Conservation (phyloP, 1,139 yeast species). For the Yamadazyma kanchanaburiensis region DNA sequence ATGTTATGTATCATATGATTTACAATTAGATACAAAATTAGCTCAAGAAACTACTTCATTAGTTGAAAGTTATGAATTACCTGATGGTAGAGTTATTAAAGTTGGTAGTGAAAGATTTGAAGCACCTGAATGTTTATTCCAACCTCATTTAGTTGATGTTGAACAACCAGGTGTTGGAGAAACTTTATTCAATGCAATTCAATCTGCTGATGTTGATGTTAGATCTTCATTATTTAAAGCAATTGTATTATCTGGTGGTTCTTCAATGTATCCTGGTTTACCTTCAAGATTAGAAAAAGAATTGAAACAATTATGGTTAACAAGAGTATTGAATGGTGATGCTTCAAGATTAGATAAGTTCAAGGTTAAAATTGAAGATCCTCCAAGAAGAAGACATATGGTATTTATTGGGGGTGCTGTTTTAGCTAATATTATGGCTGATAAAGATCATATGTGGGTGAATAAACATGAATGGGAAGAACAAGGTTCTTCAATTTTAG, state of each 20-base stretch:
- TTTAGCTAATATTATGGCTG: constrained; percentile 95
- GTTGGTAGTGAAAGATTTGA: constrained; percentile 95
- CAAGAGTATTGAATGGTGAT: constrained; percentile 83
- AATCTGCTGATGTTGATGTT: constrained; percentile 90
- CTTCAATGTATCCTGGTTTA: constrained; percentile 97
- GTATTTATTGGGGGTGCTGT: constrained; percentile 99
- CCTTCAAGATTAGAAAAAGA: constrained; percentile 96
- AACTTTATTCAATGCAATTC: constrained; percentile 84
- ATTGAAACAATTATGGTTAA: constrained; percentile 92
- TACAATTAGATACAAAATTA: constrained; percentile 81
- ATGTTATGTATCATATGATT: constrained; percentile 92
- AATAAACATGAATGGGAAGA: constrained; percentile 97
- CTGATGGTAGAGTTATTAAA: constrained; percentile 92
- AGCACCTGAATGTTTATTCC: constrained; percentile 98
- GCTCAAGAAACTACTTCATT: constrained; percentile 93
- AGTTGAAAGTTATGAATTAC: constrained; percentile 88
- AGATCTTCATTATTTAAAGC: constrained; percentile 87
- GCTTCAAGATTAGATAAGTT: constrained; percentile 84
- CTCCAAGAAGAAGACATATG: constrained; percentile 99
- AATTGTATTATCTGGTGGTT: constrained; percentile 93
- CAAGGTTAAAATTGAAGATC: constrained; percentile 96
- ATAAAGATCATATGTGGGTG: constrained; percentile 98
- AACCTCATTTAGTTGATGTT: constrained; percentile 93
- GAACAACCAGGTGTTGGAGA: constrained; percentile 98
- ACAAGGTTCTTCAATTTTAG: constrained; percentile 81